Base-by-base conservation (phyloP, 2,329 filamentous ascomycete genomes). In the Pseudogymnoascus sp. region DNA sequence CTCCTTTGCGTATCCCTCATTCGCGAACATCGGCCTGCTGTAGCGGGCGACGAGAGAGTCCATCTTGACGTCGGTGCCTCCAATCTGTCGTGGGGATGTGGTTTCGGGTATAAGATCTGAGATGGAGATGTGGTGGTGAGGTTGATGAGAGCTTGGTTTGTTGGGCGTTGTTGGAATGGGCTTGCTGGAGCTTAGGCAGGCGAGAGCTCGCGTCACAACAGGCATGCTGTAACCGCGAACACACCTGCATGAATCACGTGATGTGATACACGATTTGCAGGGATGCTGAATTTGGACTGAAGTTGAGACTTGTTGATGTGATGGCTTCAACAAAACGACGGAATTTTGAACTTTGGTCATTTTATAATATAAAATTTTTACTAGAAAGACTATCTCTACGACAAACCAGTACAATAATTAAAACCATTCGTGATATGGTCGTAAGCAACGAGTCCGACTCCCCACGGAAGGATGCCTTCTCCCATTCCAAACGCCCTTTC, bases 31-130 rank as follows among this genome's bases (percentile, higher is more conserved):
- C 72, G 92, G 86, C 71, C 88, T 87, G 79, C 89, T 91, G 84
- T 97, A 97, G 77, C 88, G 90, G 70, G 92, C 87, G 71, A 99
- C 91, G 75, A 99, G 86, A 71, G 91, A 85, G 78, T 99, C 91
- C 94, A 99, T 99, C 63, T 69, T 70, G 67, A 62, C 47, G 47
- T 53, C 47, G 7, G 47, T 53, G 47, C 47, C n/a, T 21, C 37
- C 56, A 60, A 60, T 60, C 31, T 60, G 56, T 60, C 37, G 56
- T 60, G 31, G 56, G 56, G 21, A 60, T 40, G 6, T 62, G 21
- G 38, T 53, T 60, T 60, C 18, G 56, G 37, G 37, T 60, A 37
- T 37, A 11, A 14, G 21, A 23, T 35, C 21, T 35, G 56, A 23
- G 56, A 37, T 60, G 31, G 56, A 60, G 56, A 37, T 60, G 56